Evolutionary conservation across 768 basidiomycete genomes (phyloP), one percentile per base, ranked within the genome.

Genomic region (Lactarius deliciosus): DNA sequence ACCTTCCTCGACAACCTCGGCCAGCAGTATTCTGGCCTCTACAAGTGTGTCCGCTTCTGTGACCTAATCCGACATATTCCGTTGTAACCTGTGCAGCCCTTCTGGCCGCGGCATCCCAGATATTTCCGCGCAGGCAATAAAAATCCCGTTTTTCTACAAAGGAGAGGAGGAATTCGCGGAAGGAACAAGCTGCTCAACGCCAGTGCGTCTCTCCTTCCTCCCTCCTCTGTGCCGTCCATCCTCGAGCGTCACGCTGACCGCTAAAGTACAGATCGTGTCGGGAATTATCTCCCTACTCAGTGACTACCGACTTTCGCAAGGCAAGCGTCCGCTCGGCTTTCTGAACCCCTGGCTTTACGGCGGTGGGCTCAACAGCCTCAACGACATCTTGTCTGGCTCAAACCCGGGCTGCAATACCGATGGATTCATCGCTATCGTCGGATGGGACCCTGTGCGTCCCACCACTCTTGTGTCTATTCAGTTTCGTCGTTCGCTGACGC

Each of bases 141-240:
- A 0, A 5, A 11, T 22, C 22, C 0, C 2, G 3, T 3, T 13
- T 10, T 10, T 22, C 4, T 5, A 16, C 9, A 50, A 13, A 4
- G 11, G 18, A 3, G 1, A 50, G 4, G 47, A 5, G 1, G 2
- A 5, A 0, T 5, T 9, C 3, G 0, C 15, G 40, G 5, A 22
- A 1, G 47, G n/a, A 9, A 50, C 47, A 13, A 50, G 47, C 22
- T 6, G 10, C n/a, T 22, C 47, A 22, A 2, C 47, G 11, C 47
- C 47, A 4, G 47, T 50, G 22, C 11, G n/a, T 22, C 4, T 22
- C 20, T 22, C 11, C 11, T 11, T 13, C 45, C 3, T 10, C 9
- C 9, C 20, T n/a, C 5, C 13, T 22, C 9, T 10, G 22, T 6
- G 40, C 5, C 16, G 40, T 18, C 40, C 40, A 41, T 41, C 40